Evolutionary conservation across 805 yeast species (phyloP), one percentile per base, ranked within the genome.

Genomic region (Barnettozyma sucrosica): DNA sequence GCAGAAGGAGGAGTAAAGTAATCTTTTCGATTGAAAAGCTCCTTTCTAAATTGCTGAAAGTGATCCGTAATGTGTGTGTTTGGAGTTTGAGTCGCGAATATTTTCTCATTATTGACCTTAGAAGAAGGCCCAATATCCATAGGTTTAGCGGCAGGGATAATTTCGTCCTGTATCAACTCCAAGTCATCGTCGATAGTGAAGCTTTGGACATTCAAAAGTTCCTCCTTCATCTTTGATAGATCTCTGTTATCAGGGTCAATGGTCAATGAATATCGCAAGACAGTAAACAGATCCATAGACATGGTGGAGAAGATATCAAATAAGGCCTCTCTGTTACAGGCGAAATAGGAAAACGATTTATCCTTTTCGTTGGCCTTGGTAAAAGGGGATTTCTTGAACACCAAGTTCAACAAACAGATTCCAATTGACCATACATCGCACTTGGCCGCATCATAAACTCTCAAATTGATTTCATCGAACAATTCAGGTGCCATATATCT

Each of bases 401-500:
- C 85, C 47, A 86, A 73, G 55, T 92, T 89, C 58, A 89, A 69
- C 49, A 89, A 71, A 40, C 89, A 86, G 49, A 89, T 81, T 25
- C 96, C 97, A 50, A 86, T 67, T 0, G 96, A 82, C 97, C 97
- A 89, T 43, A 89, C 71, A 66, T 89, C 97, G 44, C 85, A 83
- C 64, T 85, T 83, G 19, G 82, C 80, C 8, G 96, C 88, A 56
- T 84, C 85, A 63, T 89, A 90, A 38, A 74, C 69, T 32, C 77
- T 78, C 43, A 79, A 67, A 38, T 67, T 64, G 41, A 69, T 68
- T 25, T 66, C 64, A 33, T 89, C 95, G 61, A 89, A 83, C 48
- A 89, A 67, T 62, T 89, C 97, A 1, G 97, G 97, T 0, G 97
- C 95, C 97, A 89, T 89, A 66, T 89, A 89, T 52, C 95, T 74